These are phyloP conservation scores for Crithidia mellificae DNA, from an alignment of 208 protist species.

Conservation along the genomic window DNA sequence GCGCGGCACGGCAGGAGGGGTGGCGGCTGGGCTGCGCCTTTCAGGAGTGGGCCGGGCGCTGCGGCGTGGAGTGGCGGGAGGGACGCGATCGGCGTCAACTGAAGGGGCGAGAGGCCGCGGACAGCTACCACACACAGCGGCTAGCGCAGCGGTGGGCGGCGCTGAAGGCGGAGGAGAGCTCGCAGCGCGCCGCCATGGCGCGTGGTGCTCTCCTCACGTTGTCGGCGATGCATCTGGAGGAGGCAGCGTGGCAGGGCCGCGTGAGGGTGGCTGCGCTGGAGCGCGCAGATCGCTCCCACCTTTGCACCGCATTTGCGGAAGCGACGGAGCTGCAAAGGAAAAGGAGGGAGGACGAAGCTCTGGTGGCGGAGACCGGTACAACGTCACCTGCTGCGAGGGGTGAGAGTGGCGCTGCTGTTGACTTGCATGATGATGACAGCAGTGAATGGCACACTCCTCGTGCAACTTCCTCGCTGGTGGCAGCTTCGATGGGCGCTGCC, in stretches of 20 bases:
- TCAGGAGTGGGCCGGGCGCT: constrained; percentile 45
- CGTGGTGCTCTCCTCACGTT: not conserved
- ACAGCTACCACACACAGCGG: constrained; percentile 31
- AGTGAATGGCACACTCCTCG: not conserved
- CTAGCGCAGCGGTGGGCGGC: constrained; percentile 13
- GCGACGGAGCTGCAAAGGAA: too few relatives aligned
- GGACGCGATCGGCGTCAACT: constrained; percentile 23
- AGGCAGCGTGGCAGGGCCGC: not conserved
- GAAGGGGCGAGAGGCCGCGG: constrained; percentile 28
- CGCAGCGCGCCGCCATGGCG: constrained; percentile 1
- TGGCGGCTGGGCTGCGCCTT: not conserved
- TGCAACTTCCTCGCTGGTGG: not conserved
- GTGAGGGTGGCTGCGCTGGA: not conserved
- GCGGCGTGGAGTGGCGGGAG: constrained; percentile 36
- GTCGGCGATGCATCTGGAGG: not conserved
- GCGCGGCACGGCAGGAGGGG: not conserved
- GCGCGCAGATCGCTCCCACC: not conserved
- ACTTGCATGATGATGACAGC: too few relatives aligned
- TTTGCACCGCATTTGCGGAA: too few relatives aligned
- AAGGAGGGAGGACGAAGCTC: not conserved
- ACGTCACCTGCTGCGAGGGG: too few relatives aligned
- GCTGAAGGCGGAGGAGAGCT: constrained; percentile 24
- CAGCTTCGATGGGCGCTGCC: not conserved
- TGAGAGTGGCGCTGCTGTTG: too few relatives aligned
- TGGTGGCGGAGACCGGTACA: not conserved